Evolutionary conservation across 306 rosid genomes (phyloP).

Genomic region (Sesbania bispinosa): DNA sequence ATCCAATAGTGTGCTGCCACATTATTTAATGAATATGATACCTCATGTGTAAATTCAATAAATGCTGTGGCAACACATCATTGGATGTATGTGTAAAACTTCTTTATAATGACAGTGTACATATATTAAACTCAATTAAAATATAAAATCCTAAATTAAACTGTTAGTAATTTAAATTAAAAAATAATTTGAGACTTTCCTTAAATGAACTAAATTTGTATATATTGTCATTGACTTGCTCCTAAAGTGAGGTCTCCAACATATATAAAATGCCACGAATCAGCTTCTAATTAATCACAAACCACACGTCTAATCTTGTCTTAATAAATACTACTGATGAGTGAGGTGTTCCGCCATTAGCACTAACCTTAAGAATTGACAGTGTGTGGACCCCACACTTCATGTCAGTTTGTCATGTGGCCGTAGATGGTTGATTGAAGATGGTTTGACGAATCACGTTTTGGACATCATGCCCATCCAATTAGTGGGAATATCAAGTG

Average conservation of each 20-base stretch:
- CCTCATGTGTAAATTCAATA: too few species aligned
- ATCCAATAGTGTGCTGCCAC: too few species aligned
- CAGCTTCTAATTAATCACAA: background rate
- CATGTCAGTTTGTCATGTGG: background rate
- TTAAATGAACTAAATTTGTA: too few species aligned
- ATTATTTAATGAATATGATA: too few species aligned
- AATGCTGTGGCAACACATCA: too few species aligned
- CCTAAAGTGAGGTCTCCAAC: background rate
- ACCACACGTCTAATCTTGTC: background rate
- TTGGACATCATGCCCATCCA: background rate
- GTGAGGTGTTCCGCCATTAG: slow-evolving; percentile 1
- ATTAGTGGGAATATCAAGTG: background rate
- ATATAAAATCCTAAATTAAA: too few species aligned
- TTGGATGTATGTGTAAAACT: too few species aligned
- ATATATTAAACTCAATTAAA: too few species aligned
- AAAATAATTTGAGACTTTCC: too few species aligned
- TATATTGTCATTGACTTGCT: background rate
- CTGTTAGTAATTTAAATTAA: too few species aligned
- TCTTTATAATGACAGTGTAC: too few species aligned
- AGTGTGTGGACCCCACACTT: background rate
- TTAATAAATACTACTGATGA: background rate
- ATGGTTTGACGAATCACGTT: background rate
- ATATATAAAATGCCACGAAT: background rate
- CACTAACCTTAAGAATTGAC: background rate
- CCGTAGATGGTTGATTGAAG: background rate